A percentile compares a stretch with the other conserved stretches of the same genome.
Evolutionary conservation across 2,329 filamentous ascomycete genomes (phyloP).

Genomic region (Elsinoe arachidis): DNA sequence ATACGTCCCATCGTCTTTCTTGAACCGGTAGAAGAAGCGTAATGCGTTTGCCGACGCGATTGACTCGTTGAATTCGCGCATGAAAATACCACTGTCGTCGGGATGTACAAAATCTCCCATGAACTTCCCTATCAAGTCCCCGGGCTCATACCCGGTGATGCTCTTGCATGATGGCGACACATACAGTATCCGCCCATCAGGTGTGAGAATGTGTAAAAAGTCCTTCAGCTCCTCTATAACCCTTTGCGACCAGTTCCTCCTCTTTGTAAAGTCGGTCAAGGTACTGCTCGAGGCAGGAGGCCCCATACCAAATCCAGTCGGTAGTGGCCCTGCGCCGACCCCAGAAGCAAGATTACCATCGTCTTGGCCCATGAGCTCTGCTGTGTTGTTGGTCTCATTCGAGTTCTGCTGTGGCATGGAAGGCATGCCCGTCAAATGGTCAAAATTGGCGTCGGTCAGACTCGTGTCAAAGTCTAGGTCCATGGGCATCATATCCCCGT

Average conservation of each 20-base stretch:
- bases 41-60: conserved; percentile 72
- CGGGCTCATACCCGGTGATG: conserved; percentile 65
- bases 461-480: conserved; percentile 36
- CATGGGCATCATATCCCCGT: conserved; percentile 40
- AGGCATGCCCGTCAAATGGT: conserved; percentile 16
- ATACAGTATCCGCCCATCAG: conserved; percentile 75
- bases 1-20: conserved; percentile 63
- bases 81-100: conserved; percentile 74
- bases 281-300: conserved; percentile 43
- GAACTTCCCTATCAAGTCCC: conserved; percentile 64
- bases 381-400: conserved; percentile 18
- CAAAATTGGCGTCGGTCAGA: conserved; percentile 25
- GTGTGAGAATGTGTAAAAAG: conserved; percentile 76
- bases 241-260: conserved; percentile 74
- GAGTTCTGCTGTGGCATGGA: conserved; percentile 18
- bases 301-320: conserved; percentile 44
- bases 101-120: conserved; percentile 77
- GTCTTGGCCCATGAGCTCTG: conserved; percentile 18
- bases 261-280: conserved; percentile 57
- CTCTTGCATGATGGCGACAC: conserved; percentile 68
- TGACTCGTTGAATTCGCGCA: conserved; percentile 80
- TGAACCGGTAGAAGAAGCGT: conserved; percentile 79
- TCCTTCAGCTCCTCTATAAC: conserved; percentile 86
- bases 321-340: conserved; percentile 47
- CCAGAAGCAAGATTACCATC: conserved; percentile 31